Conservation (phyloP, 139 green algal genomes). For the Helicosporidium sp. region DNA sequence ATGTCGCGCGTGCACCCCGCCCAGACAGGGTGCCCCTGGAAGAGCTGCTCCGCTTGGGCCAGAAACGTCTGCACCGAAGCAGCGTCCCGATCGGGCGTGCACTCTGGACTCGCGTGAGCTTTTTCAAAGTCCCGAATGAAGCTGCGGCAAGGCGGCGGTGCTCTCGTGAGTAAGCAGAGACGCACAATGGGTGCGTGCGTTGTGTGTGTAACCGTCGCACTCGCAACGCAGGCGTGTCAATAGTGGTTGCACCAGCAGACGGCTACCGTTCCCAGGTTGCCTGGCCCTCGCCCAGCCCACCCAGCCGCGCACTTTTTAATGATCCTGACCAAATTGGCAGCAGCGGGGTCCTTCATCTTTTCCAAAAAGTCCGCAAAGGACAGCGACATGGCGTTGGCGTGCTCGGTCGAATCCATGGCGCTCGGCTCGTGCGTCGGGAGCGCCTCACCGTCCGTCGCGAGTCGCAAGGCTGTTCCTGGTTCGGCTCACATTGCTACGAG, state of each 20-base stretch:
- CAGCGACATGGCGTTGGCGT: conserved; percentile 10
- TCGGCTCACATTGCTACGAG: too few relatives aligned
- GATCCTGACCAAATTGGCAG: conserved; percentile 60
- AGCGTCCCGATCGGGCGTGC: neutral
- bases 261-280: too few relatives aligned
- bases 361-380: conserved; percentile 61
- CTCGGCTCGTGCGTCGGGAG: too few relatives aligned
- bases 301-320: conserved; percentile 74
- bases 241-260: too few relatives aligned
- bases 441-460: conserved; percentile 20
- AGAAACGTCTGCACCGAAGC: conserved; percentile 56
- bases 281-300: too few relatives aligned
- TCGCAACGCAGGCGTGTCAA: too few relatives aligned
- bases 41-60: conserved; percentile 41
- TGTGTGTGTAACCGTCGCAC: too few relatives aligned
- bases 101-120: too few relatives aligned
- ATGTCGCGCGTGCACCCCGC: conserved; percentile 26
- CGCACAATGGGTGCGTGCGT: too few relatives aligned
- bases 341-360: conserved; percentile 52
- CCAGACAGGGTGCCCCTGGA: conserved; percentile 69
- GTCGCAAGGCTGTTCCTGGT: conserved; percentile 3
- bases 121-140: conserved; percentile 32
- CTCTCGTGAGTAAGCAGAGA: too few relatives aligned
- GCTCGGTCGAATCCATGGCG: neutral
- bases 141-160: conserved; percentile 2